Percentiles rank a stretch among this genome's conserved stretches.
phyloP scores from a whole-genome alignment of 208 protist genomes.

The Crithidia acanthocephali region DNA sequence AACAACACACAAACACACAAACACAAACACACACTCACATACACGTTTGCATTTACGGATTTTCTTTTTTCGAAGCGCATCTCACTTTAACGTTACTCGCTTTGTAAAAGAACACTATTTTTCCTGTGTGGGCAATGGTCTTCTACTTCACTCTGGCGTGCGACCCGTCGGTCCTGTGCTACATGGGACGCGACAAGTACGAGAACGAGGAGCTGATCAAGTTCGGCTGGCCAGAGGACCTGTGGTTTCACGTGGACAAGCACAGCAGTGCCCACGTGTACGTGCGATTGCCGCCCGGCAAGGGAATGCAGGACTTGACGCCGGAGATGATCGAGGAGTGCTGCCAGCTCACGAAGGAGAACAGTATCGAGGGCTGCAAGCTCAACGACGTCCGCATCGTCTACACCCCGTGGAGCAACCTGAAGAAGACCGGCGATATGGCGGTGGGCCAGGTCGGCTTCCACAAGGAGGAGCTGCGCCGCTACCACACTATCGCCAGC shows the following conservation, averaged over 20 bases:
- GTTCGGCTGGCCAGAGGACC: conserved; percentile 97
- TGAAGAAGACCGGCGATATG: conserved; percentile 97
- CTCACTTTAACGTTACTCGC: too few species aligned
- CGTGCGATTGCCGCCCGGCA: conserved; percentile 90
- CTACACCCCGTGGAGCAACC: conserved; percentile 98
- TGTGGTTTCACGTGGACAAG: conserved; percentile 99
- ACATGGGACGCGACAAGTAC: conserved; percentile 99
- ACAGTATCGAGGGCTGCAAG: conserved; percentile 97
- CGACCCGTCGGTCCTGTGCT: conserved; percentile 92
- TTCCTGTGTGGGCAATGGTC: conserved; percentile 66
- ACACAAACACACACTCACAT: too few species aligned
- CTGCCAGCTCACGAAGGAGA: conserved; percentile 97
- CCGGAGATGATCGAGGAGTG: conserved; percentile 96
- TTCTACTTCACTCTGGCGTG: conserved; percentile 93
- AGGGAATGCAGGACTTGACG: conserved; percentile 93
- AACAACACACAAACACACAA: too few species aligned
- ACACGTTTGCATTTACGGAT: too few species aligned
- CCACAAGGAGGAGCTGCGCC: conserved; percentile 87
- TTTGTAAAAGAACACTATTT: neutral
- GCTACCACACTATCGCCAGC: conserved; percentile 76
- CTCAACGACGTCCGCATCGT: conserved; percentile 93
- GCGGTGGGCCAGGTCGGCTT: conserved; percentile 96
- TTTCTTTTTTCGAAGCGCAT: neutral
- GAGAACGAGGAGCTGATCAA: conserved; percentile 99
- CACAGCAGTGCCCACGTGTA: conserved; percentile 98